Conservation (phyloP, 1,139 yeast species). For the Kodamaea plutei region DNA sequence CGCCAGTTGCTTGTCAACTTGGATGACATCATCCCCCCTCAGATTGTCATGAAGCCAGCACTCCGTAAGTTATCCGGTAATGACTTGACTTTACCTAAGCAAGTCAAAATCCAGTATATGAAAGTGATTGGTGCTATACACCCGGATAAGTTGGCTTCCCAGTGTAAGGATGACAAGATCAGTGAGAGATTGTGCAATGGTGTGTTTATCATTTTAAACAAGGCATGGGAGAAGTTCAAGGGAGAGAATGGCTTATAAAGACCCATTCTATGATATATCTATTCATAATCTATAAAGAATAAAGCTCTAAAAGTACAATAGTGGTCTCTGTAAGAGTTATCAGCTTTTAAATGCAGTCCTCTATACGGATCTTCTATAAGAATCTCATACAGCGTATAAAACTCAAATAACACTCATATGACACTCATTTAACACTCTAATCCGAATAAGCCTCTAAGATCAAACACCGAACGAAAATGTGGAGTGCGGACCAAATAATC, state of each 20-base stretch:
- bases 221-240: slow-evolving; percentile 90
- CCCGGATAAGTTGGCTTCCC: slow-evolving; percentile 73
- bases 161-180: slow-evolving; percentile 48
- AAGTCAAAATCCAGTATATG: slow-evolving; percentile 83
- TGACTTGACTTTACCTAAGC: slow-evolving; percentile 86
- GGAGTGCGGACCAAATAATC: no score
- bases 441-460: no score
- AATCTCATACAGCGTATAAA: no score
- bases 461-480: no score
- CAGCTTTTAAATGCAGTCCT: no score
- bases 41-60: slow-evolving; percentile 13
- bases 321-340: no score
- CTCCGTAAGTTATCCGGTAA: slow-evolving; percentile 38
- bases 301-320: no score
- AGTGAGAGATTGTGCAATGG: slow-evolving; percentile 81
- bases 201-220: slow-evolving; percentile 77
- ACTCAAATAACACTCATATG: no score
- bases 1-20: slow-evolving; percentile 19
- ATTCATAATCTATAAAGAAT: no score
- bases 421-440: no score
- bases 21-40: slow-evolving; percentile 19
- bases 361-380: no score
- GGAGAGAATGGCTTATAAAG: slow-evolving; percentile 29
- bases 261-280: no score
- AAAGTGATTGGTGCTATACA: slow-evolving; percentile 92